phyloP scores from a whole-genome alignment of 2,329 filamentous ascomycete species.

The Colletotrichum noveboracense region DNA sequence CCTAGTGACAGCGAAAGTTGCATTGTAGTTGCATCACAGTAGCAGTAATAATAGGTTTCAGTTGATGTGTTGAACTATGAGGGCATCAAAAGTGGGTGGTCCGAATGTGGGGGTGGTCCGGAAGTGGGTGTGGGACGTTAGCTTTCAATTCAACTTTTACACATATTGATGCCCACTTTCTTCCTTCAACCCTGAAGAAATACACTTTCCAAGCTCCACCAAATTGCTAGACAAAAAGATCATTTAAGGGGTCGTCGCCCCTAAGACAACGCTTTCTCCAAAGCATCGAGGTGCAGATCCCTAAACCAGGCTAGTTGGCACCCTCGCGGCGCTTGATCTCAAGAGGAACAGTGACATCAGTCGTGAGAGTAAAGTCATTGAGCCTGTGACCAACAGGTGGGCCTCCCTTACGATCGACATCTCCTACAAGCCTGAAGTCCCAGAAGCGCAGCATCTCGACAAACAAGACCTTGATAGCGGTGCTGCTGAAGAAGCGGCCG shows the following conservation, averaged over 20 bases:
- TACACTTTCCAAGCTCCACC: not conserved
- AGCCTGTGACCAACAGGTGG: constrained; percentile 3
- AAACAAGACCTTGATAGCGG: constrained; percentile 38
- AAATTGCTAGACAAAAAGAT: rapidly evolving
- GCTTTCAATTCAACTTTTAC: not conserved
- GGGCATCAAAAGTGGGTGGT: too few species aligned
- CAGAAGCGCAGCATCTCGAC: constrained; percentile 27
- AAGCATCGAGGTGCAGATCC: not conserved
- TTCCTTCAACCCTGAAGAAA: not conserved
- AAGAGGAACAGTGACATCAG: not conserved
- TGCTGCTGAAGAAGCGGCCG: constrained; percentile 31
- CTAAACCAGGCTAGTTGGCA: not conserved
- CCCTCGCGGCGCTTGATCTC: constrained; percentile 5
- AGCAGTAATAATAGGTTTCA: too few species aligned
- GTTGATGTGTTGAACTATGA: too few species aligned
- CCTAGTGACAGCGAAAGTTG: too few species aligned
- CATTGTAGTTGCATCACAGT: too few species aligned
- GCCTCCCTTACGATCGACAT: constrained; percentile 7
- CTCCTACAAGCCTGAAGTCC: constrained; percentile 26
- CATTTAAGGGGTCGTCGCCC: not conserved
- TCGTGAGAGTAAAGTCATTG: not conserved
- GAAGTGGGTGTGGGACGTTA: too few species aligned
- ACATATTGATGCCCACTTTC: not conserved
- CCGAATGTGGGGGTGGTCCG: too few species aligned
- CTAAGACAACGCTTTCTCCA: not conserved